Evolutionary conservation across 2,329 filamentous ascomycete genomes (phyloP).

Genomic region (Colletotrichum tabaci): DNA sequence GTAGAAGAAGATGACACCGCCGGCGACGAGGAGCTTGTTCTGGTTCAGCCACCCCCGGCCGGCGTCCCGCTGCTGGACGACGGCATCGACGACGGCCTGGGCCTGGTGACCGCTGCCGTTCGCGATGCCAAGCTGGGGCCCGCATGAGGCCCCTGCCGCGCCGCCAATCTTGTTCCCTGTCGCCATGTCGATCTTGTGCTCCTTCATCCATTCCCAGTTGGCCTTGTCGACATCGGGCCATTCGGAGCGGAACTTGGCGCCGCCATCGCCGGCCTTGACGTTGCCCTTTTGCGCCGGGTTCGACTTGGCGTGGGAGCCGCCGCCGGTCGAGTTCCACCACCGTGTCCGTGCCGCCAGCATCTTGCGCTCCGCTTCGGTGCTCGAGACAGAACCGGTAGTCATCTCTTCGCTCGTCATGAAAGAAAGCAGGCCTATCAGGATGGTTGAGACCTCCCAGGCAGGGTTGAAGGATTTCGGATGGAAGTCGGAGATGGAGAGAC

Average conservation of each 20-base stretch:
- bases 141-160: constrained; percentile 60
- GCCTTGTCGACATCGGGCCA: constrained; percentile 92
- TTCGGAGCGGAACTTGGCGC: constrained; percentile 88
- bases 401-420: constrained; percentile 99
- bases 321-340: constrained; percentile 98
- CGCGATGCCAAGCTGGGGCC: constrained; percentile 70
- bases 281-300: constrained; percentile 77
- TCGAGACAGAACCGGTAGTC: constrained; percentile 92
- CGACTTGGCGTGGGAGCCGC: constrained; percentile 77
- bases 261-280: constrained; percentile 92
- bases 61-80: constrained; percentile 81
- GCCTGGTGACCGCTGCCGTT: constrained; percentile 74
- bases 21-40: constrained; percentile 83
- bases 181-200: constrained; percentile 81
- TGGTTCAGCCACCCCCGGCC: constrained; percentile 86
- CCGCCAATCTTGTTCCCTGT: constrained; percentile 79
- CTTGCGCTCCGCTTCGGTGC: constrained; percentile 82
- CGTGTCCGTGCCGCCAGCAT: constrained; percentile 82
- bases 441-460: constrained; percentile 97
- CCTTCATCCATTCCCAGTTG: constrained; percentile 93
- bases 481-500: constrained; percentile 96
- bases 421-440: constrained; percentile 91
- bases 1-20: constrained; percentile 83
- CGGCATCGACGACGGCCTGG: constrained; percentile 83
- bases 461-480: constrained; percentile 99